phyloP scores from a whole-genome alignment of 768 basidiomycete genomes.

The Rossbeevera mucosa region DNA sequence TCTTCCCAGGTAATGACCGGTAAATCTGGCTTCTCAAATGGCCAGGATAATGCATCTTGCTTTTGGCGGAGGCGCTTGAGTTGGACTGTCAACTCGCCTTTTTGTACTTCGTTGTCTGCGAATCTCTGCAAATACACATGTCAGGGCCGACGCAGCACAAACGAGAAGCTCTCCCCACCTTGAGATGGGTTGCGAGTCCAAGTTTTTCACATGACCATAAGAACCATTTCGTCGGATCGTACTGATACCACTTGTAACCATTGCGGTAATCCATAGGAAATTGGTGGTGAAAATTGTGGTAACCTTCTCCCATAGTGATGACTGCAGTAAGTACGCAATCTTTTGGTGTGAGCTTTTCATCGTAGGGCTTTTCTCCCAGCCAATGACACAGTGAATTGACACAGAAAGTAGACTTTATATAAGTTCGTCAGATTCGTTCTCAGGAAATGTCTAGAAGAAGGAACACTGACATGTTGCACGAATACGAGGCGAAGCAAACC shows the following conservation, averaged over 20 bases:
- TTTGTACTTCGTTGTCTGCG: slow-evolving; percentile 62
- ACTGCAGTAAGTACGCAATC: slow-evolving; percentile 85
- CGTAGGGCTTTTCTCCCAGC: slow-evolving; percentile 85
- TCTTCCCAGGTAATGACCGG: slow-evolving; percentile 82
- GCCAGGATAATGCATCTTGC: slow-evolving; percentile 76
- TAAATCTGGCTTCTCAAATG: slow-evolving; percentile 65
- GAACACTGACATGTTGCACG: slow-evolving; percentile 69
- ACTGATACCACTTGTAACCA: slow-evolving; percentile 83
- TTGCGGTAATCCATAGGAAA: slow-evolving; percentile 96
- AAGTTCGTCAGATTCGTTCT: background rate
- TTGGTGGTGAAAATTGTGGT: slow-evolving; percentile 95
- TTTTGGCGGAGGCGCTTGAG: slow-evolving; percentile 75
- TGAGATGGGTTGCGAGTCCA: slow-evolving; percentile 50
- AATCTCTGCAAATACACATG: slow-evolving; percentile 29
- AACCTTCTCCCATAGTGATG: slow-evolving; percentile 90
- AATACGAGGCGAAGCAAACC: slow-evolving; percentile 56
- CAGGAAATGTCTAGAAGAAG: slow-evolving; percentile 2
- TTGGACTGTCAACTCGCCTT: slow-evolving; percentile 88
- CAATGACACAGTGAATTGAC: slow-evolving; percentile 93
- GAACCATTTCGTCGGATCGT: slow-evolving; percentile 90
- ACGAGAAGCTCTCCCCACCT: slow-evolving; percentile 24
- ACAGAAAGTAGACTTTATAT: slow-evolving; percentile 86
- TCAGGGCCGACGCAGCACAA: background rate
- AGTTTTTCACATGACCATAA: slow-evolving; percentile 43
- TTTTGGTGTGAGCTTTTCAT: slow-evolving; percentile 88